Evolutionary conservation across 2,329 filamentous ascomycete genomes (phyloP).

Genomic region (Diaporthe amygdali): DNA sequence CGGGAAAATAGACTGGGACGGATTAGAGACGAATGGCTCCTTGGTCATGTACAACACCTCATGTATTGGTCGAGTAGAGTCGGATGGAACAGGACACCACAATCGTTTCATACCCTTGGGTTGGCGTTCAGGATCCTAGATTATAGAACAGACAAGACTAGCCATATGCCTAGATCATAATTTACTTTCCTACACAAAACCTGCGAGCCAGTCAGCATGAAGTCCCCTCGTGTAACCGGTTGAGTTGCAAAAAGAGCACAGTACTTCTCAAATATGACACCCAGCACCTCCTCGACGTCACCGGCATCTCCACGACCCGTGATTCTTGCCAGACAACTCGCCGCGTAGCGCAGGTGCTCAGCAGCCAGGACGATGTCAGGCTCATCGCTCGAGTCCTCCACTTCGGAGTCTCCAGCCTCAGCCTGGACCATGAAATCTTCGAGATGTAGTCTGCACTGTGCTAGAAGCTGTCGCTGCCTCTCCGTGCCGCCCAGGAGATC

Average conservation of each 20-base stretch:
- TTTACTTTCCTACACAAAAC: conserved; percentile 61
- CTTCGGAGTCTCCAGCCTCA: conserved; percentile 51
- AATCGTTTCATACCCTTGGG: not conserved
- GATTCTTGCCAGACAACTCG: conserved; percentile 80
- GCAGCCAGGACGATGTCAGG: conserved; percentile 89
- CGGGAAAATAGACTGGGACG: not conserved
- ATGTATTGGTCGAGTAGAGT: not conserved
- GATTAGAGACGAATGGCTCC: not conserved
- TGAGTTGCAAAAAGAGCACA: conserved; percentile 36
- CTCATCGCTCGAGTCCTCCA: conserved; percentile 45
- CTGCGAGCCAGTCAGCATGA: conserved; percentile 36
- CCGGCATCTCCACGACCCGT: conserved; percentile 84
- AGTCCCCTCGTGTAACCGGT: not conserved
- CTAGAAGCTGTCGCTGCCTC: conserved; percentile 82
- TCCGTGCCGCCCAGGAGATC: conserved; percentile 90
- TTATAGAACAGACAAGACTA: conserved; percentile 17
- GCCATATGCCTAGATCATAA: conserved; percentile 27
- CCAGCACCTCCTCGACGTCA: conserved; percentile 94
- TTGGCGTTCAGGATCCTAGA: conserved; percentile 9
- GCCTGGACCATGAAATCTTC: conserved; percentile 67
- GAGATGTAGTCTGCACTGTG: conserved; percentile 73
- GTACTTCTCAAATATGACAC: conserved; percentile 97
- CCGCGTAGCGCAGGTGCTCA: conserved; percentile 83
- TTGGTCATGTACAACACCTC: not conserved
- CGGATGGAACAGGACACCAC: not conserved